These are phyloP conservation scores for Sisymbrium altissimum DNA, from an alignment of 345 rosid species.

Conservation along the genomic window DNA sequence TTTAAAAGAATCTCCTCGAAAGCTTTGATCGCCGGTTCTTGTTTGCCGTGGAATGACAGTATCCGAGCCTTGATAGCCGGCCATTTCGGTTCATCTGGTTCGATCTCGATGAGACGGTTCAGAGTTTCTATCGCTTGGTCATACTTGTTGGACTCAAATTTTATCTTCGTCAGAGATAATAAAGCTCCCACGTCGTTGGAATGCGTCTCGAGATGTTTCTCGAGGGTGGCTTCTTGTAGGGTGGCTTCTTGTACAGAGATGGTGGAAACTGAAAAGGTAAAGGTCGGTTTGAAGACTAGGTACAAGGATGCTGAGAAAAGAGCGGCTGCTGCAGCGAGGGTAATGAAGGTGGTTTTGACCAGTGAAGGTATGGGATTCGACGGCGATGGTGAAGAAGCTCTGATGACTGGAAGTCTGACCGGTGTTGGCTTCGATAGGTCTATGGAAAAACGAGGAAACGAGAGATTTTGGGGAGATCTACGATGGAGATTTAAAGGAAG, in stretches of 20 bases:
- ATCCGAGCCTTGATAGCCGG: slow-evolving; percentile 58
- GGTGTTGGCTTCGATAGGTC: background rate
- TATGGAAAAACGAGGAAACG: slow-evolving; percentile 10
- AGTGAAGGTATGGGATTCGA: no score
- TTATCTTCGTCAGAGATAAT: slow-evolving; percentile 51
- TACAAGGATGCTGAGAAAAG: no score
- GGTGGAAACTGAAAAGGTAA: no score
- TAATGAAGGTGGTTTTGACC: no score
- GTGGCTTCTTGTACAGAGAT: no score
- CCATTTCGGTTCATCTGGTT: slow-evolving; percentile 67
- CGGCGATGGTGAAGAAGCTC: no score
- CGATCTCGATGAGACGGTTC: slow-evolving; percentile 58
- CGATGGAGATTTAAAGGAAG: no score
- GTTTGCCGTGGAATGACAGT: slow-evolving; percentile 44
- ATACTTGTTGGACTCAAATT: slow-evolving; percentile 49
- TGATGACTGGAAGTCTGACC: background rate
- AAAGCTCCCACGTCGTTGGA: background rate
- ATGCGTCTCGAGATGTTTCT: no score
- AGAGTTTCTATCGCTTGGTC: slow-evolving; percentile 45
- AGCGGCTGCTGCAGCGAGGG: no score
- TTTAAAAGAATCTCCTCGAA: slow-evolving; percentile 59
- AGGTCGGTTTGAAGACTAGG: no score
- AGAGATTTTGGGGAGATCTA: slow-evolving; percentile 24
- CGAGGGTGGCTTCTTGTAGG: no score
- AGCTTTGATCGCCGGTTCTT: slow-evolving; percentile 43